Evolutionary conservation across 2,329 filamentous ascomycete species (phyloP).

Genomic region (Boeremia exigua): DNA sequence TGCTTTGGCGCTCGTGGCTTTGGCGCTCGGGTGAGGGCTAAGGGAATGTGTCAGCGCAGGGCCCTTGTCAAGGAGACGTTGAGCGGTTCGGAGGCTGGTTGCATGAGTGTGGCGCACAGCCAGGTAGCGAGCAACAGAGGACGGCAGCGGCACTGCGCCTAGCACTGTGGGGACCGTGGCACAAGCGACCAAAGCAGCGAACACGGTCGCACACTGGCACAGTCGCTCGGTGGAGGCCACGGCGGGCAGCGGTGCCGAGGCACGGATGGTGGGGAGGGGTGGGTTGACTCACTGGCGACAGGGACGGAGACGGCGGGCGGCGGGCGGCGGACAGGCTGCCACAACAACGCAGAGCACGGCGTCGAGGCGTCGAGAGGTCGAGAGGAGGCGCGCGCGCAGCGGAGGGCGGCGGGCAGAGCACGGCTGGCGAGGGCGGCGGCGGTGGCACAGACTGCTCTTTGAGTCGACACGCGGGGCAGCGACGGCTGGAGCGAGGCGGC

Average conservation of each 20-base stretch:
- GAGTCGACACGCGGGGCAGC: conserved; percentile 28
- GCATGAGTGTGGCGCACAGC: conserved; percentile 47
- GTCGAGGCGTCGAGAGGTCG: no score
- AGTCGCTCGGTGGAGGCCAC: conserved; percentile 15
- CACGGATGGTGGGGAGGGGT: conserved; percentile 10
- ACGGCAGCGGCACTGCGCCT: conserved; percentile 42
- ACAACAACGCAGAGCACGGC: no score
- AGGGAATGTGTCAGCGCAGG: conserved; percentile 39
- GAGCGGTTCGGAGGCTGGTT: conserved; percentile 36
- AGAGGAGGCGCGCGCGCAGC: no score
- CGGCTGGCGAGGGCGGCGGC: conserved; percentile 19
- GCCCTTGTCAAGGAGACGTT: conserved; percentile 32
- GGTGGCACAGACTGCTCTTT: conserved; percentile 38
- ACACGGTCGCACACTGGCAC: conserved; percentile 42
- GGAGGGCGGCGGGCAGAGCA: neutral
- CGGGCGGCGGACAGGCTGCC: neutral
- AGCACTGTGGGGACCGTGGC: conserved; percentile 39
- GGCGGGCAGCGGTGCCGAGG: conserved; percentile 8
- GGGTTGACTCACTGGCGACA: conserved; percentile 38
- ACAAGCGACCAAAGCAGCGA: conserved; percentile 39
- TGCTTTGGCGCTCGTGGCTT: conserved; percentile 36
- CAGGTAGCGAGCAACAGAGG: conserved; percentile 41
- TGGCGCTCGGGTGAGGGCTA: conserved; percentile 27
- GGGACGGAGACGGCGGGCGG: neutral
- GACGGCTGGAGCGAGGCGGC: neutral